Percentiles rank a stretch among this genome's conserved stretches.
Evolutionary conservation across 176 grass and related monocot genomes (phyloP).

Genomic region (Zoysia japonica): DNA sequence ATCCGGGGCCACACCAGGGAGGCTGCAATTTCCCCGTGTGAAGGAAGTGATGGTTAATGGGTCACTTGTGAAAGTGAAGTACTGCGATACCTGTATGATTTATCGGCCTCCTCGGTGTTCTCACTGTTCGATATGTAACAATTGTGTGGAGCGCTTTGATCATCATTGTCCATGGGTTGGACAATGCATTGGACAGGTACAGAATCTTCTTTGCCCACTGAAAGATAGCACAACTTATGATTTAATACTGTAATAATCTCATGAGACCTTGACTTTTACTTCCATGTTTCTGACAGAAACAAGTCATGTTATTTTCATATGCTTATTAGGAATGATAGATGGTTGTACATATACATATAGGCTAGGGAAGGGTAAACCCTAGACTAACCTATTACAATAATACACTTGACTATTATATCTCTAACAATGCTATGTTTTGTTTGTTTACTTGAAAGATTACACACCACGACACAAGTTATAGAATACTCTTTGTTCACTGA

Average conservation of each 20-base stretch:
- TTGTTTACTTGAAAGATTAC: constrained; percentile 7
- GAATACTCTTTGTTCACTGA: neutral
- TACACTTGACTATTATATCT: too few species aligned
- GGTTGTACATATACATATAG: too few species aligned
- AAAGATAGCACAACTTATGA: neutral
- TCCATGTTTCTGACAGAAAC: neutral
- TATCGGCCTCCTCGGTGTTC: constrained; percentile 80
- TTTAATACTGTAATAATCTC: constrained; percentile 9
- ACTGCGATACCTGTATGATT: constrained; percentile 91
- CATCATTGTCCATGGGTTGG: constrained; percentile 98
- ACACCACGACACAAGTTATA: neutral
- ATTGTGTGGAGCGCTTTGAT: constrained; percentile 94
- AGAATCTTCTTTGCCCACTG: neutral
- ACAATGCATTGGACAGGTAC: constrained; percentile 92
- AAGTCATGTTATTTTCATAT: constrained; percentile 9
- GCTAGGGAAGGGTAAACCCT: too few species aligned
- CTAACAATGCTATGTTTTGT: neutral
- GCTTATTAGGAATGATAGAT: too few species aligned
- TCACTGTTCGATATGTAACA: constrained; percentile 90
- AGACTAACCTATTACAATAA: too few species aligned
- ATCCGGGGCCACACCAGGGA: constrained; percentile 50
- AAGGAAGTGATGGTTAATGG: constrained; percentile 75
- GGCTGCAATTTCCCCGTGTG: constrained; percentile 58
- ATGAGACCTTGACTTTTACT: neutral
- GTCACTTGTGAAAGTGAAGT: constrained; percentile 70